Evolutionary conservation across 139 green algal genomes (phyloP), one percentile per base, ranked within the genome.

Genomic region (Picochlorum sp.): DNA sequence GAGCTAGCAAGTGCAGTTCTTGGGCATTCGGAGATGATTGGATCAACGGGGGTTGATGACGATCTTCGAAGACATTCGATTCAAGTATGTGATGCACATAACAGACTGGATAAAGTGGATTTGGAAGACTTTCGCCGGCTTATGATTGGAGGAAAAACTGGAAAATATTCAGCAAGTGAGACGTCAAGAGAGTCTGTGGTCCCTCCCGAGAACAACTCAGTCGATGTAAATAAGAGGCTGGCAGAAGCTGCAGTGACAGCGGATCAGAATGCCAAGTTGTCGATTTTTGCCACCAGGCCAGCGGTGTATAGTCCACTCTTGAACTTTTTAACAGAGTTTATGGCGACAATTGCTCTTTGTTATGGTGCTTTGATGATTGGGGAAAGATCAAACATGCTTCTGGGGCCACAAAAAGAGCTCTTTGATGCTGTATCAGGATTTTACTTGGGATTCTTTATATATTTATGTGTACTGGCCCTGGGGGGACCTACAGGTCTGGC

Each of bases 181-280:
- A 45, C 13, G n/a, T 18, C 20, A 14, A 4, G 5, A 9, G 32
- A 61, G 14, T 35, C 32, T 14, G 16, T 12, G 6, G 31, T 18
- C 16, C 12, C 12, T 40, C 6, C 43, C 16, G 26, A 35, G 16
- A 20, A 45, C 12, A n/a, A 35, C 10, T 25, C n/a, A 1, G n/a
- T 43, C 3, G 26, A 36, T 3, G 29, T 37, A 20, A 32, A 35
- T 44, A 39, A 68, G 33, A n/a, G n/a, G 5, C 12, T 73, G 37
- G 62, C 65, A n/a, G 36, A 79, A 33, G 75, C 74, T 39, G 78
- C 77, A 10, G 33, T 83, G 0, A 50, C 75, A 8, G 78, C 78
- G 0, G 79, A 87, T 53, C 72, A 86, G 55, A 84, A 85, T 35
- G 64, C 57, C 26, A 88, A 88, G 62, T 68, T 88, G 16, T 61